Percentiles rank a stretch among this genome's conserved stretches.
phyloP scores from a whole-genome alignment of 495 filamentous ascomycete species.

The Penicillium salamii region DNA sequence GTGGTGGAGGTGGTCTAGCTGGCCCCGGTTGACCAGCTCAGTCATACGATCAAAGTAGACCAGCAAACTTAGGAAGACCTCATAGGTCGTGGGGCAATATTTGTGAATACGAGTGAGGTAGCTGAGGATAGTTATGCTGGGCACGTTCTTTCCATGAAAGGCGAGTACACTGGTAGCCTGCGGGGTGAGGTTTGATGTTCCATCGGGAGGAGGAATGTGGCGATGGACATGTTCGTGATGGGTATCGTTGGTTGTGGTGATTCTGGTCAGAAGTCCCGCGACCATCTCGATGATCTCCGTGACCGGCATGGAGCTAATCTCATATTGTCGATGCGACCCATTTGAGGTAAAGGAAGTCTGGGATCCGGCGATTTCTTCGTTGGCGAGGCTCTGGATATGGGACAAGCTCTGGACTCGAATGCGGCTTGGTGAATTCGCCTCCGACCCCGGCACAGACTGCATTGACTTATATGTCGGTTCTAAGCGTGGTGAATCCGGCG shows the following conservation, averaged over 20 bases:
- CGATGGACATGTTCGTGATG: conserved; percentile 82
- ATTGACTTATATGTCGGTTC: conserved; percentile 51
- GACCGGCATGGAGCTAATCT: conserved; percentile 98
- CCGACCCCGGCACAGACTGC: conserved; percentile 49
- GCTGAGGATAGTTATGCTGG: conserved; percentile 93
- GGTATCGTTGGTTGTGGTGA: conserved; percentile 92
- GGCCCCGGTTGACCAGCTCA: conserved; percentile 83
- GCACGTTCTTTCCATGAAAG: conserved; percentile 99
- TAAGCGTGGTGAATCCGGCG: conserved; percentile 52
- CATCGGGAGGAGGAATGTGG: conserved; percentile 65
- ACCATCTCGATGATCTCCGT: conserved; percentile 99
- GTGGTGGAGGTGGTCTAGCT: conserved; percentile 44
- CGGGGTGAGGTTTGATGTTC: conserved; percentile 62
- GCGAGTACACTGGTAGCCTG: conserved; percentile 89
- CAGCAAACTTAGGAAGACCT: conserved; percentile 91
- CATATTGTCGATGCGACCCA: conserved; percentile 60
- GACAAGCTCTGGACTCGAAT: conserved; percentile 82
- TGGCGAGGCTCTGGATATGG: conserved; percentile 87
- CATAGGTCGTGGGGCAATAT: conserved; percentile 98
- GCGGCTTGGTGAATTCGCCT: conserved; percentile 64
- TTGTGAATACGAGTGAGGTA: conserved; percentile 97
- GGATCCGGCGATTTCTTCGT: conserved; percentile 62
- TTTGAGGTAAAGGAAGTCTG: conserved; percentile 44
- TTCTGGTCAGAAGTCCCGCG: conserved; percentile 95
- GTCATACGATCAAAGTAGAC: conserved; percentile 99